Conservation (phyloP, 805 yeast species). For the Priceomyces castillae region DNA sequence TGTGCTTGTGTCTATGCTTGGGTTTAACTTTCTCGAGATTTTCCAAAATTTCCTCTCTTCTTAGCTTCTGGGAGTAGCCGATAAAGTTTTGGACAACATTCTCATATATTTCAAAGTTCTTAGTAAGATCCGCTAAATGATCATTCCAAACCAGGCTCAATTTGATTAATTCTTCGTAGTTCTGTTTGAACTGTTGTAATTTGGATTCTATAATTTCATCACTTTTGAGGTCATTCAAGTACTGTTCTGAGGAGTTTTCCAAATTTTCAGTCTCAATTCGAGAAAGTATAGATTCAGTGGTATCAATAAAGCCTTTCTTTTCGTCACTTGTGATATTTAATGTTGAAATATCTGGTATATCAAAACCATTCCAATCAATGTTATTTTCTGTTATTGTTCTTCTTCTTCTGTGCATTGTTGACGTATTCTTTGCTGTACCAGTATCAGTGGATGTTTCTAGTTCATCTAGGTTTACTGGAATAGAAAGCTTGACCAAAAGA, state of each 20-base stretch:
- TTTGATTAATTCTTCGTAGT: conserved; percentile 24
- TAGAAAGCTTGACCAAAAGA: conserved; percentile 60
- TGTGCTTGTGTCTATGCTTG: conserved; percentile 9
- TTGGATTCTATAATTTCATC: conserved; percentile 24
- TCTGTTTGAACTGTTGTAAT: conserved; percentile 29
- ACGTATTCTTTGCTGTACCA: not conserved
- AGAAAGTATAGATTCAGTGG: conserved; percentile 26
- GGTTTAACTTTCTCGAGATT: conserved; percentile 28
- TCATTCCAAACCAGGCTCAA: conserved; percentile 50
- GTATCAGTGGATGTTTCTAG: conserved; percentile 10
- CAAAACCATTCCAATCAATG: conserved; percentile 35
- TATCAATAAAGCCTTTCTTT: conserved; percentile 22
- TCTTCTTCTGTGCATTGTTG: conserved; percentile 10
- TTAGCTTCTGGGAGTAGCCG: conserved; percentile 82
- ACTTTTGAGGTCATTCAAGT: conserved; percentile 18
- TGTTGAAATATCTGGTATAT: conserved; percentile 32
- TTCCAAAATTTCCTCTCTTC: conserved; percentile 47
- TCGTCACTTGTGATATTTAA: conserved; percentile 29
- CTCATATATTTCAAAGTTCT: conserved; percentile 76
- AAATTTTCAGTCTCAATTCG: conserved; percentile 34
- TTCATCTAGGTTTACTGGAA: conserved; percentile 72
- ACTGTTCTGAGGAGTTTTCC: conserved; percentile 27
- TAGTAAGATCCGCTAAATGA: conserved; percentile 46
- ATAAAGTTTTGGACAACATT: conserved; percentile 85
- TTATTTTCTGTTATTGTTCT: conserved; percentile 28